phyloP scores from a whole-genome alignment of 768 basidiomycete species.

The Nidularia pulvinata region DNA sequence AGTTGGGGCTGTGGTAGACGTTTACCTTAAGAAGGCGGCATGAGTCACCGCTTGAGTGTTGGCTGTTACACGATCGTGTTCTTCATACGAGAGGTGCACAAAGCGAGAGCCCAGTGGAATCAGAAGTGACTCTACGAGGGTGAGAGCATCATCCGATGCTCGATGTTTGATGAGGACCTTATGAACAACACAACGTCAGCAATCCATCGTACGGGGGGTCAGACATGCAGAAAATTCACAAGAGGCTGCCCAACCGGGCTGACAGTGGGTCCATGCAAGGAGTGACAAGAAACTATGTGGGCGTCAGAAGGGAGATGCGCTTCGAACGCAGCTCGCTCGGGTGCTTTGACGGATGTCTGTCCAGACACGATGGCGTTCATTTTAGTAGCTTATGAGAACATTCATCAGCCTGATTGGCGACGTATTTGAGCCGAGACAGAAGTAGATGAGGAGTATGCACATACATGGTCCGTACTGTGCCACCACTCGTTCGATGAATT shows the following conservation, averaged over 20 bases:
- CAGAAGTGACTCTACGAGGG: constrained; percentile 82
- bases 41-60: constrained; percentile 99
- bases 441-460: too few species aligned
- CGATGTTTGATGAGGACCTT: constrained; percentile 92
- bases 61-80: constrained; percentile 95
- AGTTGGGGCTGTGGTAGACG: too few species aligned
- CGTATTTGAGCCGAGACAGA: constrained; percentile 7
- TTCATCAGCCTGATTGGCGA: constrained; percentile 3
- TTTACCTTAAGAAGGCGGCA: constrained; percentile 91
- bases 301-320: constrained; percentile 83
- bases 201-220: too few species aligned
- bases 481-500: constrained; percentile 83
- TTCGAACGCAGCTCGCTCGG: constrained; percentile 90
- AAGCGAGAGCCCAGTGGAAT: constrained; percentile 79
- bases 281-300: constrained; percentile 91
- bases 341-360: constrained; percentile 97
- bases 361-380: constrained; percentile 90
- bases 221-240: constrained; percentile 59
- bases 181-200: too few species aligned
- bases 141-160: constrained; percentile 67
- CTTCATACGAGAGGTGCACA: constrained; percentile 92
- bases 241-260: constrained; percentile 88
- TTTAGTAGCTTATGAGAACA: constrained; percentile 72
- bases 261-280: constrained; percentile 93
- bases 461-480: constrained; percentile 89